Conservation (phyloP, 2,329 filamentous ascomycete genomes). For the Aspergillus texensis region DNA sequence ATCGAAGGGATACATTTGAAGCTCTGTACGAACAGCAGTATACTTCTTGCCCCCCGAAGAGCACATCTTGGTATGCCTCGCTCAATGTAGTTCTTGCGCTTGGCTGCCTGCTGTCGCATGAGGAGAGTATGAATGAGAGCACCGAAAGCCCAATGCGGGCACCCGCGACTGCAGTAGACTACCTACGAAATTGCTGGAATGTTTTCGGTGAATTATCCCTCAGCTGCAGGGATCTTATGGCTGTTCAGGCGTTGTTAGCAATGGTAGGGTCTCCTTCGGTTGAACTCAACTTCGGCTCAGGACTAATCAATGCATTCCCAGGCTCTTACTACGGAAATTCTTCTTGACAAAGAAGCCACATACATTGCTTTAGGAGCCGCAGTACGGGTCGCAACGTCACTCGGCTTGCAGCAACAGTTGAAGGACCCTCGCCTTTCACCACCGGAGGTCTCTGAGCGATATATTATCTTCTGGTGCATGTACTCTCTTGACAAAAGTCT, state of each 20-base stretch:
- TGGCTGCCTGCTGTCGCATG: neutral
- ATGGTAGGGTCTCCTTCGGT: neutral
- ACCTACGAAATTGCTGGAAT: neutral
- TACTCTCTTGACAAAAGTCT: slow-evolving; percentile 3
- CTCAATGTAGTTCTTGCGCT: neutral
- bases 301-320: neutral
- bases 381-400: neutral
- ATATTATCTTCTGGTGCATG: neutral
- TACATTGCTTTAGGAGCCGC: slow-evolving; percentile 4
- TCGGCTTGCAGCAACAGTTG: neutral
- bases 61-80: slow-evolving; percentile 4
- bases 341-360: neutral
- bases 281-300: neutral
- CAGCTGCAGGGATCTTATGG: neutral
- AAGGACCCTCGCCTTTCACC: neutral
- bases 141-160: neutral
- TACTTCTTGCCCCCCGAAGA: neutral
- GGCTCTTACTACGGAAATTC: neutral
- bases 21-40: neutral
- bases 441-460: neutral
- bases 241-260: neutral
- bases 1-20: neutral
- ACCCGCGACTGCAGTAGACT: neutral
- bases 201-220: slow-evolving; percentile 1
- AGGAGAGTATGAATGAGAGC: neutral